Conservation (phyloP, 164 flowering plant genomes). For the Stephania yunnanensis region DNA sequence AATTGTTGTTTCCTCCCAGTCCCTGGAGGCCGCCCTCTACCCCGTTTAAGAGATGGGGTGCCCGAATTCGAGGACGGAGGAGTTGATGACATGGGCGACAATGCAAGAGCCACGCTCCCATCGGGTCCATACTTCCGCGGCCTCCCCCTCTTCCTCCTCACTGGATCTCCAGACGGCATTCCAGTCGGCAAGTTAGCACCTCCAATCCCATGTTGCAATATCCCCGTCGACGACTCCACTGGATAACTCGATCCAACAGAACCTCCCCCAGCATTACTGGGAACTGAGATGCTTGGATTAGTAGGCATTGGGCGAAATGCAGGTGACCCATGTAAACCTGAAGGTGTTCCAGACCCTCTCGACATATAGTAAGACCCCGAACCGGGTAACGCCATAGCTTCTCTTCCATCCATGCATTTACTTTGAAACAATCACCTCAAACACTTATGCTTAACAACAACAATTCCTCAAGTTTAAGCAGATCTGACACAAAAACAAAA, state of each 20-base stretch:
- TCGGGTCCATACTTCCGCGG: slow-evolving; percentile 87
- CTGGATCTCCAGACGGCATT: slow-evolving; percentile 36
- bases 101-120: slow-evolving; percentile 51
- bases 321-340: slow-evolving; percentile 41
- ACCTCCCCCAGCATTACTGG: slow-evolving; percentile 39
- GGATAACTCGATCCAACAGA: slow-evolving; percentile 41
- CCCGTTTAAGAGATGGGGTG: slow-evolving; percentile 51
- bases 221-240: slow-evolving; percentile 39
- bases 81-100: slow-evolving; percentile 44
- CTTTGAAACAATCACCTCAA: slow-evolving; percentile 17
- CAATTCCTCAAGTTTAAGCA: not conserved
- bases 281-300: slow-evolving; percentile 35
- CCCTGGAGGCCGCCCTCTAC: slow-evolving; percentile 95
- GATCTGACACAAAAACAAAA: not conserved
- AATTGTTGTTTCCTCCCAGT: slow-evolving; percentile 74
- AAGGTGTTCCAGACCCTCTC: slow-evolving; percentile 47
- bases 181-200: slow-evolving; percentile 30
- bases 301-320: slow-evolving; percentile 35
- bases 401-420: slow-evolving; percentile 96
- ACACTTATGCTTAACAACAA: not conserved
- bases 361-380: slow-evolving; percentile 58
- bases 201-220: slow-evolving; percentile 41
- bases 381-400: slow-evolving; percentile 64
- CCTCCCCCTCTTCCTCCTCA: slow-evolving; percentile 77
- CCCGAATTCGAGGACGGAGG: slow-evolving; percentile 22